Evolutionary conservation across 2,329 filamentous ascomycete species (phyloP).

Genomic region (Sporothrix globosa): DNA sequence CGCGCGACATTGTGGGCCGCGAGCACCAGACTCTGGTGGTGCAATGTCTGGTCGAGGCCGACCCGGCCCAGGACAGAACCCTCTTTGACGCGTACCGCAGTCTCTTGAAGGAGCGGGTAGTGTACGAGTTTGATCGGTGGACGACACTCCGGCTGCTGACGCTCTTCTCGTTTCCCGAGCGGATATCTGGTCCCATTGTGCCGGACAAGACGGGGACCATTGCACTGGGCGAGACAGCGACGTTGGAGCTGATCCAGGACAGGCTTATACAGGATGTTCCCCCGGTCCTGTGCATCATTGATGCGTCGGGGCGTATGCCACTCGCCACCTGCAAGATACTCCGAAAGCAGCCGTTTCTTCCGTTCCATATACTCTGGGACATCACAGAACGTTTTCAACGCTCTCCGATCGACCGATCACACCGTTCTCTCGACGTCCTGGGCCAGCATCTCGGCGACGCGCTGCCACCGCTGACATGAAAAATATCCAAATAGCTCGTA

Average conservation of each 20-base stretch:
- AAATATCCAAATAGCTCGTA: no score
- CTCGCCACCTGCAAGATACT: neutral
- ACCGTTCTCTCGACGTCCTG: neutral
- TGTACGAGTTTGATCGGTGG: neutral
- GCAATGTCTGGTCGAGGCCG: neutral
- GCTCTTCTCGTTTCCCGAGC: neutral
- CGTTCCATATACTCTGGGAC: neutral
- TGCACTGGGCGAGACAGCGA: neutral
- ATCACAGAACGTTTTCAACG: neutral
- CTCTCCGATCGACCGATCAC: neutral
- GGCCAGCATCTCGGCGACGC: neutral
- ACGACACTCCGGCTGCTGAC: neutral
- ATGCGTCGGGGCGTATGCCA: neutral
- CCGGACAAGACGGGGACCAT: neutral
- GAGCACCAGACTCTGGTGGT: neutral
- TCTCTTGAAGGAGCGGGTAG: neutral
- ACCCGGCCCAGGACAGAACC: neutral
- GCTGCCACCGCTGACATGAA: neutral
- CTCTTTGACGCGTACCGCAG: neutral
- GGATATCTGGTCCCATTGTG: neutral
- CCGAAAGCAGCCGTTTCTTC: neutral
- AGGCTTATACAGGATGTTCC: neutral
- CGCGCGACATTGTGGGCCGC: neutral
- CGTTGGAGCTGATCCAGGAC: neutral
- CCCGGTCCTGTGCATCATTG: neutral